Evolutionary conservation across 148 eudicot genomes (phyloP), one percentile per base, ranked within the genome.

Genomic region (Rheum nobile): DNA sequence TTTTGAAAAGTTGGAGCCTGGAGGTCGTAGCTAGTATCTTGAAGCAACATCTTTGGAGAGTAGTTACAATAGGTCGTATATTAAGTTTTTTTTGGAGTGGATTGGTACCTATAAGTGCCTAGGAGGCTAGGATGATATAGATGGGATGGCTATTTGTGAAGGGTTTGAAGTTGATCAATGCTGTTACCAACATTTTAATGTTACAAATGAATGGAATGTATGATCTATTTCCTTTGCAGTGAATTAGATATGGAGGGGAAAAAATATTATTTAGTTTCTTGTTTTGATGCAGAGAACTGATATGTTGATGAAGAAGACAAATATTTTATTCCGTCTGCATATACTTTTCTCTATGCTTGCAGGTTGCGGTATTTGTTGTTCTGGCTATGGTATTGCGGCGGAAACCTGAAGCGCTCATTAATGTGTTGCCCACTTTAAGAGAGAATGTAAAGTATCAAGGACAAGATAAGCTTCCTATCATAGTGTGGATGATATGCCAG

Each of bases 291-390:
- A 26, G 34, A 54, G 34, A 59, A 59, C 19, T 59, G 34, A 59
- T 54, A 24, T 50, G 57, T 50, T 50, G 57, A 50, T 46, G 14
- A 5, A 50, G 57, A 59, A 28, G 34, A 59, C 8, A 54, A 12
- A 11, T 17, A 59, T 59, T 13, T 26, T 26, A 24, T 32, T 65
- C 9, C 1, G 16, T 65, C 70, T 32, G 8, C 21, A 34, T 17
- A 14, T 34, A 34, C 70, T 34, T 5, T 65, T 34, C 41, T 34
- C 21, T 34, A 34, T 34, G 19, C 71, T 76, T 73, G 65, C 87
- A 91, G 97, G 97, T 88, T 81, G 97, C 94, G 67, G 79, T 86
- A 43, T 91, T 91, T 79, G 82, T 68, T 46, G 97, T 89, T 71
- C 63, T 89, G 80, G 91, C 94, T 76, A 89, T 89, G 92, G 88